phyloP scores from a whole-genome alignment of 2,329 filamentous ascomycete genomes.

The Xylaria sp. region DNA sequence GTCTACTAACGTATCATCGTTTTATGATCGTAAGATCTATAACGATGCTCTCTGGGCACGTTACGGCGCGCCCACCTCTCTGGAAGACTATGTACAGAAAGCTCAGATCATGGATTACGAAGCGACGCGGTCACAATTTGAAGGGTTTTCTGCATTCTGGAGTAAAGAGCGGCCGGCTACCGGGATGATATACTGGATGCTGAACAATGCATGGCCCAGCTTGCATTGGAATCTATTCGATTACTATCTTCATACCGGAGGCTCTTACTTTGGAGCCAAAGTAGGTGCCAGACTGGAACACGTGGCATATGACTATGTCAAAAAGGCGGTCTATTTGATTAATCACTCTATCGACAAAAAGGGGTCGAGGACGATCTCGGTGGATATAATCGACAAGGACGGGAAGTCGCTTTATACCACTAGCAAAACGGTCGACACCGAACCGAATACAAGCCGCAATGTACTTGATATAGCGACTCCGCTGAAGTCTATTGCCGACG shows the following conservation, averaged over 20 bases:
- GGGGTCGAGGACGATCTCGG: constrained; percentile 56
- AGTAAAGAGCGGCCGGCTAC: constrained; percentile 64
- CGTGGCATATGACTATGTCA: constrained; percentile 64
- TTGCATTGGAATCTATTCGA: constrained; percentile 75
- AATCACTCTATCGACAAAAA: constrained; percentile 60
- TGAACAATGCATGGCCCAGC: constrained; percentile 72
- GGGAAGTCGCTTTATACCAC: constrained; percentile 57
- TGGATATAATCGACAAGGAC: constrained; percentile 62
- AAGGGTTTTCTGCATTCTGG: constrained; percentile 65
- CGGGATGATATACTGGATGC: constrained; percentile 74
- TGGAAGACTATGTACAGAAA: constrained; percentile 70
- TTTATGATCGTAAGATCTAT: constrained; percentile 67
- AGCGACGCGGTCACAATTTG: constrained; percentile 68
- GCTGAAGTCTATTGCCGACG: constrained; percentile 52
- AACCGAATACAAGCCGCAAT: constrained; percentile 58
- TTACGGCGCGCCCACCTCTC: constrained; percentile 61
- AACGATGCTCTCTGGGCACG: constrained; percentile 64
- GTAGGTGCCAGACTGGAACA: constrained; percentile 62
- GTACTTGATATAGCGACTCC: constrained; percentile 50
- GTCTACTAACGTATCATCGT: constrained; percentile 65
- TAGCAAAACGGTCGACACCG: constrained; percentile 50
- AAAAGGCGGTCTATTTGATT: constrained; percentile 61
- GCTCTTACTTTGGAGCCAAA: constrained; percentile 70
- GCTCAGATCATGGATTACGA: constrained; percentile 73
- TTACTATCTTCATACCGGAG: constrained; percentile 68